Percentiles rank a stretch among this genome's conserved stretches.
phyloP scores from a whole-genome alignment of 805 yeast species.

The Gaillardinia entomophila region DNA sequence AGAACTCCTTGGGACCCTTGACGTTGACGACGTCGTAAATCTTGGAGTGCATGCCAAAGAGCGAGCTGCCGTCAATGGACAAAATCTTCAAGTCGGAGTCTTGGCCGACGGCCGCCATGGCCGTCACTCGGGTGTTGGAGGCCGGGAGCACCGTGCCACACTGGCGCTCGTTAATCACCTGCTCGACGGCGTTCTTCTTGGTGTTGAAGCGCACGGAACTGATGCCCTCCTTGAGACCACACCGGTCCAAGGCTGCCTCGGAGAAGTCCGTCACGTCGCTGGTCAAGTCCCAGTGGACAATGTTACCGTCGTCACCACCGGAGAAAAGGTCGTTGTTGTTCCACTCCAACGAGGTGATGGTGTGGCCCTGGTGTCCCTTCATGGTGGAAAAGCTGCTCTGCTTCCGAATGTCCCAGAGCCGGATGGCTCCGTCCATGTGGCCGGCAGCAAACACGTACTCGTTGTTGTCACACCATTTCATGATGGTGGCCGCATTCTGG shows the following conservation, averaged over 20 bases:
- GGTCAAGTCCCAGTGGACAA: conserved; percentile 61
- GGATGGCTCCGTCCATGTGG: conserved; percentile 49
- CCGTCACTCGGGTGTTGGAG: conserved; percentile 45
- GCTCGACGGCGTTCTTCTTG: conserved; percentile 23
- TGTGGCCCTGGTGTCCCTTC: conserved; percentile 47
- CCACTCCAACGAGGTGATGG: conserved; percentile 59
- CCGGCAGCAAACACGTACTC: conserved; percentile 61
- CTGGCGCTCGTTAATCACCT: conserved; percentile 37
- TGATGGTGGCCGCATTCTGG: conserved; percentile 30
- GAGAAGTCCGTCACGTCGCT: conserved; percentile 12
- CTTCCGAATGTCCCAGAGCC: conserved; percentile 73
- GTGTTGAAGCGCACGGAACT: conserved; percentile 34
- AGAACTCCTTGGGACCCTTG: conserved; percentile 19
- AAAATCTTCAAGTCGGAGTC: conserved; percentile 32
- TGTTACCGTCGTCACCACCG: conserved; percentile 59
- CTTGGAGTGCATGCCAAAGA: conserved; percentile 50
- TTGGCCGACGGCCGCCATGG: conserved; percentile 30
- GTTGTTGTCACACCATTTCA: conserved; percentile 61
- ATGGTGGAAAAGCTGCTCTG: conserved; percentile 48
- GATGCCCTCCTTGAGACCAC: conserved; percentile 45
- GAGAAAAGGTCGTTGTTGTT: conserved; percentile 46
- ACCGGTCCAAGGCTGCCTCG: conserved; percentile 13
- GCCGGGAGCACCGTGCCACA: conserved; percentile 64
- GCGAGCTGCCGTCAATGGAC: conserved; percentile 50
- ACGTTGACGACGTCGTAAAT: conserved; percentile 26